A percentile compares a stretch with the other conserved stretches of the same genome.
Evolutionary conservation across 169 alveolate species (phyloP).

Genomic region (Babesia sp.): DNA sequence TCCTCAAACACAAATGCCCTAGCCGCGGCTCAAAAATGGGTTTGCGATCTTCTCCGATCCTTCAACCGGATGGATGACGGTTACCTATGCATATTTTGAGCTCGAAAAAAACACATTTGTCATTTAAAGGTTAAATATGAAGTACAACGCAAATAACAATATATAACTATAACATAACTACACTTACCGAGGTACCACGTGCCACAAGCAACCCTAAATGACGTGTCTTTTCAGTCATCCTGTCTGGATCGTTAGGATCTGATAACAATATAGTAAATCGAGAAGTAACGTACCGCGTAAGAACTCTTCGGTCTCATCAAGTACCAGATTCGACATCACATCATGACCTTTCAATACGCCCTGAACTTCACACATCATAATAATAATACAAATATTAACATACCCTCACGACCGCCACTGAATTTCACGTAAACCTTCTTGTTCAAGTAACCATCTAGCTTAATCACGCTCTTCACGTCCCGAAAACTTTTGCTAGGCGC

Average conservation of each 20-base stretch:
- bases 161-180: neutral
- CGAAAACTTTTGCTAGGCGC: constrained; percentile 64
- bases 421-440: constrained; percentile 83
- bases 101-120: neutral
- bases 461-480: constrained; percentile 81
- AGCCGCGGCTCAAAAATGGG: constrained; percentile 73
- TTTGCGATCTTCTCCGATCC: constrained; percentile 84
- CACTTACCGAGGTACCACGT: constrained; percentile 86
- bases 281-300: constrained; percentile 74
- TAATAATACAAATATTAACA: neutral
- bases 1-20: constrained; percentile 41
- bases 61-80: constrained; percentile 82
- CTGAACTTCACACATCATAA: constrained; percentile 67
- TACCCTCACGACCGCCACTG: constrained; percentile 87
- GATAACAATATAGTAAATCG: neutral
- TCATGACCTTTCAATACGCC: constrained; percentile 89
- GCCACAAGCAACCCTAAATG: constrained; percentile 86
- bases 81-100: constrained; percentile 62
- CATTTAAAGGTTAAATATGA: neutral
- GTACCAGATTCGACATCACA: constrained; percentile 83
- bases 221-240: constrained; percentile 79
- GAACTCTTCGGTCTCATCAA: constrained; percentile 87
- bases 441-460: constrained; percentile 79
- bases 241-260: constrained; percentile 83
- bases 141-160: neutral